Evolutionary conservation across 306 rosid genomes (phyloP).

Genomic region (Citrullus mucosospermus): DNA sequence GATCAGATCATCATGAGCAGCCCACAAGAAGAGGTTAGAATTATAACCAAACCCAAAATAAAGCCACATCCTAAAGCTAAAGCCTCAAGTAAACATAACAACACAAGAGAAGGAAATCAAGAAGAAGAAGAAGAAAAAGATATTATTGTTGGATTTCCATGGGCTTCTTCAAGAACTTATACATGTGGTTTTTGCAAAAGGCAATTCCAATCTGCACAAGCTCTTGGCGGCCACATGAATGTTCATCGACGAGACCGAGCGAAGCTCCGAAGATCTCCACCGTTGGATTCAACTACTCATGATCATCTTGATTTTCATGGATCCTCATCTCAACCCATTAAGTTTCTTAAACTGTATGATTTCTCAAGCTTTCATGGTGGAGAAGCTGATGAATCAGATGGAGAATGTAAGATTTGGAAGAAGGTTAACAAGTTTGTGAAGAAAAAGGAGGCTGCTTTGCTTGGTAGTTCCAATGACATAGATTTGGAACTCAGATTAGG

Average conservation of each 20-base stretch:
- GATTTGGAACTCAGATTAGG: conserved; percentile 9
- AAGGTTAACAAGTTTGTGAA: background rate
- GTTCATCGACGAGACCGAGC: conserved; percentile 99
- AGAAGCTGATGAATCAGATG: background rate
- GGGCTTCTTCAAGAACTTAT: conserved; percentile 92
- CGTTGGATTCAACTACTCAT: background rate
- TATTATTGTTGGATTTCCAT: background rate
- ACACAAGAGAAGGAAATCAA: background rate
- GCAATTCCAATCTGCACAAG: conserved; percentile 84
- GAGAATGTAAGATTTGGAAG: background rate
- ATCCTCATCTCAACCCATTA: background rate
- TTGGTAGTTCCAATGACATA: background rate
- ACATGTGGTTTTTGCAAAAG: conserved; percentile 71
- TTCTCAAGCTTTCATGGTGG: background rate
- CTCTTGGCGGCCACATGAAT: conserved; percentile 96
- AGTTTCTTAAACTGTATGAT: background rate
- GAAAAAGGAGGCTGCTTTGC: background rate
- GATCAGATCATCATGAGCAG: background rate
- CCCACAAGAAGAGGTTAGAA: background rate
- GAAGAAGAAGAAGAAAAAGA: background rate
- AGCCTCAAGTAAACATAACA: background rate
- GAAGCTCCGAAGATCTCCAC: conserved; percentile 47
- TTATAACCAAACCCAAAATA: background rate
- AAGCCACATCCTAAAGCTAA: background rate
- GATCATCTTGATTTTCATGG: background rate